Evolutionary conservation across 192 early-diverging fungal genomes (phyloP), one percentile per base, ranked within the genome.

Genomic region (Chytriomyces sp.): DNA sequence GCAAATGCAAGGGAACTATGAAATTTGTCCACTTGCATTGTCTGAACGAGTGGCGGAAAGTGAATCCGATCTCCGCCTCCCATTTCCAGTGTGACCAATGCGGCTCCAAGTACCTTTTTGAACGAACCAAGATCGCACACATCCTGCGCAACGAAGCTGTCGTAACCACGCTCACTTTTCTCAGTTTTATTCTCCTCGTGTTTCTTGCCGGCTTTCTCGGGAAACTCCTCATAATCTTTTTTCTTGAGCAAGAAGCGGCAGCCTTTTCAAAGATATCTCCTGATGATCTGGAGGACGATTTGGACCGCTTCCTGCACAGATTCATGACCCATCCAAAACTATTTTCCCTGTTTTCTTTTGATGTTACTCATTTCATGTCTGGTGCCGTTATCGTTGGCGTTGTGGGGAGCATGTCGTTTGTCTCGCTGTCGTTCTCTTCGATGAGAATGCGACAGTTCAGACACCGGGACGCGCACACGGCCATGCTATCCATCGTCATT

Each of bases 1-100:
- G 89, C 76, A 80, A 82, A 16, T 90, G 89, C 83, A 89, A 89
- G 69, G 89, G 89, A 23, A 83, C 88, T 26, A 90, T 90, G 86
- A 79, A 78, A 65, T 76, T 81, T 67, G 84, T 79, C 53, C 83
- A 86, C 61, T n/a, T 74, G 6, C 28, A 48, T 67, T 48, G 69
- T 77, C 50, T 85, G n/a, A 57, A 66, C 53, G 57, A 59, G 44
- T 77, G 61, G 45, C 8, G 68, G 11, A 47, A 53, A 4, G 53
- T 82, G 81, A 43, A 11, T 45, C 18, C 45, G 16, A 89, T 85
- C 66, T 69, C 73, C 5, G 79, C 80, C 62, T 86, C 83, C 68
- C 86, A 85, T 66, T 90, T 86, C 80, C 81, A 90, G 67, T 90
- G 89, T 62, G 89, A 90, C 67, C 85, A 87, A 44, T 90, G 89